These are phyloP conservation scores for Yamadazyma atlantica DNA, from an alignment of 1,139 yeast genomes.

Conservation along the genomic window DNA sequence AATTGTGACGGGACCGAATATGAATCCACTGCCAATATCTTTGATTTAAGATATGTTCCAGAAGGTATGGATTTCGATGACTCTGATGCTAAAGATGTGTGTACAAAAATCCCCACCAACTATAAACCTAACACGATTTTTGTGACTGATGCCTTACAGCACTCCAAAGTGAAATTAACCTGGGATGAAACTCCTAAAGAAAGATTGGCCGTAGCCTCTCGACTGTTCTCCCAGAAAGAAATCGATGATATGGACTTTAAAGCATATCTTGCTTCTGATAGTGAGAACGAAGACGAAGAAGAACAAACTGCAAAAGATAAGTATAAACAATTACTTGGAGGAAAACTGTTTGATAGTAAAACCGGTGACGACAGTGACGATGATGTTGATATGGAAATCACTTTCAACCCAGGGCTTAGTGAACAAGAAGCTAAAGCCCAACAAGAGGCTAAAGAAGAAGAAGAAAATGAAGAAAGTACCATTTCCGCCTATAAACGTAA, in stretches of 20 bases:
- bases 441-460: slow-evolving; percentile 24
- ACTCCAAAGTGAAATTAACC: slow-evolving; percentile 87
- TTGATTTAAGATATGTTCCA: slow-evolving; percentile 90
- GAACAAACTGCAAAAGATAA: slow-evolving; percentile 51
- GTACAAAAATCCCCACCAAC: slow-evolving; percentile 68
- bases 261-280: slow-evolving; percentile 91
- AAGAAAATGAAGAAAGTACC: slow-evolving; percentile 65
- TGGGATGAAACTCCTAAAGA: slow-evolving; percentile 99
- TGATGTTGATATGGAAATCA: slow-evolving; percentile 92
- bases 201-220: slow-evolving; percentile 72
- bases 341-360: slow-evolving; percentile 36
- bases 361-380: slow-evolving; percentile 48
- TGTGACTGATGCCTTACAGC: slow-evolving; percentile 91
- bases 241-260: slow-evolving; percentile 95
- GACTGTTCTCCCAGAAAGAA: slow-evolving; percentile 86
- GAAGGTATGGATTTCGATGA: slow-evolving; percentile 86
- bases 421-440: slow-evolving; percentile 36
- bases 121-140: slow-evolving; percentile 79
- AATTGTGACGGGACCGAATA: slow-evolving; percentile 94
- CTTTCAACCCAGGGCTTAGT: slow-evolving; percentile 86
- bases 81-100: slow-evolving; percentile 66
- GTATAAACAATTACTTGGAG: slow-evolving; percentile 62
- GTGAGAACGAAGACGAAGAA: slow-evolving; percentile 54
- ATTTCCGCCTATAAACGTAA: slow-evolving; percentile 82
- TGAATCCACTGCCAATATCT: slow-evolving; percentile 92